These are phyloP conservation scores for Grifola frondosa DNA, from an alignment of 1,284 basidiomycete genomes.

Conservation along the genomic window DNA sequence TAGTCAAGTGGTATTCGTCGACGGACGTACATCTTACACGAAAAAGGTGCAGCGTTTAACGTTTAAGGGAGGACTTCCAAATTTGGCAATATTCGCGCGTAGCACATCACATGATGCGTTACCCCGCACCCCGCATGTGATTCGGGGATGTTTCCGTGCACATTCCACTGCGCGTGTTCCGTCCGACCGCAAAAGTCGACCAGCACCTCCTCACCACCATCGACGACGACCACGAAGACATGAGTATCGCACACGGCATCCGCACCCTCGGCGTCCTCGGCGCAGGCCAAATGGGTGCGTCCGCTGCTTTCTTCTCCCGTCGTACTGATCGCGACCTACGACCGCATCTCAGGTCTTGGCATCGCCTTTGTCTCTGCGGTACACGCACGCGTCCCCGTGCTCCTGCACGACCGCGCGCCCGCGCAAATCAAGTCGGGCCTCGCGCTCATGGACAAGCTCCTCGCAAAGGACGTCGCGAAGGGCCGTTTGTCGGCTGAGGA, in stretches of 20 bases:
- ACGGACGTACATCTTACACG: no score
- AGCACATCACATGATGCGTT: no score
- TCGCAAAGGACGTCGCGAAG: constrained; percentile 88
- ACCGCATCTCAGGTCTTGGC: constrained; percentile 50
- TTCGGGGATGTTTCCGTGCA: no score
- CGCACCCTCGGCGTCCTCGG: constrained; percentile 71
- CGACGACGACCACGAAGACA: no score
- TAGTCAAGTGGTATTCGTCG: no score
- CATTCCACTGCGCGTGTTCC: no score
- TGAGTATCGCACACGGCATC: constrained; percentile 67
- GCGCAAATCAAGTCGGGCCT: constrained; percentile 73
- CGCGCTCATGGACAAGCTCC: constrained; percentile 73
- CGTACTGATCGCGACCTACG: neutral
- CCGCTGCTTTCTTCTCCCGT: neutral
- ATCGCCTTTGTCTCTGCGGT: constrained; percentile 86
- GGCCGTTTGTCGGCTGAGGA: constrained; percentile 74
- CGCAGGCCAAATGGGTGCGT: constrained; percentile 80
- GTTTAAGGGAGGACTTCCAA: no score
- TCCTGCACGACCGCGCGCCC: constrained; percentile 61
- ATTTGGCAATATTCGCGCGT: no score
- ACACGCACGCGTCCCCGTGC: constrained; percentile 73
- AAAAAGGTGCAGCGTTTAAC: no score
- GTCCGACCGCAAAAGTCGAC: no score
- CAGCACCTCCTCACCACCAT: no score
- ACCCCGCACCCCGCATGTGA: no score